phyloP scores from a whole-genome alignment of 2,329 filamentous ascomycete genomes.

The Hypoxylon sp. region DNA sequence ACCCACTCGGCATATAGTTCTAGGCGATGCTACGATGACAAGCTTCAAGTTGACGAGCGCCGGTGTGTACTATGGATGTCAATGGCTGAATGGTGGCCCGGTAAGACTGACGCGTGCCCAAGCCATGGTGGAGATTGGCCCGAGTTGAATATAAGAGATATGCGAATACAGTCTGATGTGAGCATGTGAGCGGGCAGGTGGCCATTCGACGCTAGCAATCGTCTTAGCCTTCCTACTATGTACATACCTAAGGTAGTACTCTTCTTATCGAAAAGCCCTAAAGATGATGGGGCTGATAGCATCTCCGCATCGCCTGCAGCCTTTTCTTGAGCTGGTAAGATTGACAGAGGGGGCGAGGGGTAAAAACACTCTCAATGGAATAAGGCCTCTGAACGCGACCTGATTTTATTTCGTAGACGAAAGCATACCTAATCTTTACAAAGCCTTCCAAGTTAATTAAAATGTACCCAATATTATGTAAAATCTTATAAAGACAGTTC shows the following conservation, averaged over 20 bases:
- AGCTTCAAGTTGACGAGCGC: constrained; percentile 14
- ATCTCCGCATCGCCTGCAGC: constrained; percentile 15
- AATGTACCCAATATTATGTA: background rate
- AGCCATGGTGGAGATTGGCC: constrained; percentile 1
- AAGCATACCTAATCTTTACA: background rate
- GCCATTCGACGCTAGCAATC: constrained; percentile 10
- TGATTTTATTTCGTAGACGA: background rate
- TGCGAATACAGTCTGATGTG: constrained; percentile 31
- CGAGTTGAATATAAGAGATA: constrained; percentile 12
- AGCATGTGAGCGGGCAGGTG: constrained; percentile 27
- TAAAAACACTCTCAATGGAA: background rate
- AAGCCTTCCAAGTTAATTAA: background rate
- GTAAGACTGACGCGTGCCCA: constrained; percentile 18
- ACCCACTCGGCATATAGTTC: constrained; percentile 6
- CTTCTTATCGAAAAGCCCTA: constrained; percentile 23
- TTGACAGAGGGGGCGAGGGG: constrained; percentile 28
- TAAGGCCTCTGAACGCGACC: background rate
- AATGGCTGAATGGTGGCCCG: constrained; percentile 1
- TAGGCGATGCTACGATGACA: background rate
- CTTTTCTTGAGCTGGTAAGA: constrained; percentile 26
- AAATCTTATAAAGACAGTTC: background rate
- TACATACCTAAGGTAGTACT: no score
- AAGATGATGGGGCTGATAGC: constrained; percentile 21
- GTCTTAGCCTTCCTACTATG: constrained; percentile 15
- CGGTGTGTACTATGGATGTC: no score